Evolutionary conservation across 768 basidiomycete genomes (phyloP), one percentile per base, ranked within the genome.

Genomic region (Rhodotorula graminis): DNA sequence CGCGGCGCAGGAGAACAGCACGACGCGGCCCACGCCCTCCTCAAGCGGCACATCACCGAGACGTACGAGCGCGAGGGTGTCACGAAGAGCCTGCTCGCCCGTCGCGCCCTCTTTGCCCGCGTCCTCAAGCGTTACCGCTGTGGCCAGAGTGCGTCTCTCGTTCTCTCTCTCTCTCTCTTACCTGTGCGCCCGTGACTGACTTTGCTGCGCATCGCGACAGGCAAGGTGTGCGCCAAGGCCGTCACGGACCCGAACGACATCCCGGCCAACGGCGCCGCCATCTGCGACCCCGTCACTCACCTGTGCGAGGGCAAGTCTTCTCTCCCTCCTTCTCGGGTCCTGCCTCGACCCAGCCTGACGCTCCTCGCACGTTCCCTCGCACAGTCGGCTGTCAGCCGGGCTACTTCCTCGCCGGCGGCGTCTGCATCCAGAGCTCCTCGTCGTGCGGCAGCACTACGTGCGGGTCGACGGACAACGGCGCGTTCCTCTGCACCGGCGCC

Each of bases 371-470:
- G 8, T 1, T 49, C 16, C 37, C 52, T 10, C 21, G 11, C 19
- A 12, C 50, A 44, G 58, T 67, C 29, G 58, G 66, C 50, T 67
- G 66, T 50, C 49, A 44, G 49, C 23, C 19, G 9, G 66, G 66
- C 37, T 67, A 33, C 67, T 67, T 64, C 23, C 67, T 67, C 37
- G 47, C n/a, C 23, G 64, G 60, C 60, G 64, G 58, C 40, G 63
- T 53, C 6, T 72, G 71, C 63, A 25, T 72, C 64, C 62, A 63
- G 25, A 47, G 27, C 33, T 2, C 42, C 4, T 16, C 66, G 25
- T 37, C 71, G 8, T 72, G 71, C 71, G 67, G 71, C 49, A 18
- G 46, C 60, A 60, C 56, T n/a, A 50, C 71, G 19, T 72, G 71
- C 67, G 44, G 46, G 0, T 50, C 62, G 9, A 23, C 37, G 33